Conservation (phyloP, 805 yeast genomes). For the Candida insectalens region DNA sequence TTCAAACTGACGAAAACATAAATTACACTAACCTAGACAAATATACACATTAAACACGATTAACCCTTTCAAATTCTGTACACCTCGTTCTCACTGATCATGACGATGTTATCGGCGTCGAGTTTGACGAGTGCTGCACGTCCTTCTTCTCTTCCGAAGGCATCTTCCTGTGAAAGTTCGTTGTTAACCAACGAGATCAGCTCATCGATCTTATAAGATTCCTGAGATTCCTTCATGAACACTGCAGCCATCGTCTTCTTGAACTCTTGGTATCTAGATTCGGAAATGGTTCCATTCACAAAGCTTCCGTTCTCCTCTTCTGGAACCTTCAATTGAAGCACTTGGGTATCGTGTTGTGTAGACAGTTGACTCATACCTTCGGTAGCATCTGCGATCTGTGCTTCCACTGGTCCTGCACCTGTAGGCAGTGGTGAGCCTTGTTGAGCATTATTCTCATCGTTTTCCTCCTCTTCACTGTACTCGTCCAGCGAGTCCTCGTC, state of each 20-base stretch:
- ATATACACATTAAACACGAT: no score
- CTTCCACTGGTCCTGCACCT: constrained; percentile 6
- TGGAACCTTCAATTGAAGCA: constrained; percentile 2
- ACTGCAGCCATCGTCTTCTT: constrained; percentile 37
- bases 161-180: constrained; percentile 34
- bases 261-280: constrained; percentile 37
- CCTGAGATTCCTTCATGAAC: constrained; percentile 17
- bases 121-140: constrained; percentile 32
- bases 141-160: constrained; percentile 33
- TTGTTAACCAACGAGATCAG: constrained; percentile 17
- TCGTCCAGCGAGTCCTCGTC: neutral
- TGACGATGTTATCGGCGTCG: constrained; percentile 34
- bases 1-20: no score
- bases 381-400: constrained; percentile 5
- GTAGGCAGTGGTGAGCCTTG: neutral
- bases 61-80: no score
- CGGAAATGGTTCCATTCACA: constrained; percentile 32
- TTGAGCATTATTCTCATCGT: neutral
- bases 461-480: neutral
- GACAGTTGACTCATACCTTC: constrained; percentile 3
- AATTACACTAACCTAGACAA: no score
- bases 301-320: constrained; percentile 9
- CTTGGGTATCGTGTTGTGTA: constrained; percentile 7
- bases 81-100: constrained; percentile 38
- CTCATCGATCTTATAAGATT: constrained; percentile 20